Evolutionary conservation across 495 filamentous ascomycete species (phyloP), one percentile per base, ranked within the genome.

Genomic region (Hypoxylon fragiforme): DNA sequence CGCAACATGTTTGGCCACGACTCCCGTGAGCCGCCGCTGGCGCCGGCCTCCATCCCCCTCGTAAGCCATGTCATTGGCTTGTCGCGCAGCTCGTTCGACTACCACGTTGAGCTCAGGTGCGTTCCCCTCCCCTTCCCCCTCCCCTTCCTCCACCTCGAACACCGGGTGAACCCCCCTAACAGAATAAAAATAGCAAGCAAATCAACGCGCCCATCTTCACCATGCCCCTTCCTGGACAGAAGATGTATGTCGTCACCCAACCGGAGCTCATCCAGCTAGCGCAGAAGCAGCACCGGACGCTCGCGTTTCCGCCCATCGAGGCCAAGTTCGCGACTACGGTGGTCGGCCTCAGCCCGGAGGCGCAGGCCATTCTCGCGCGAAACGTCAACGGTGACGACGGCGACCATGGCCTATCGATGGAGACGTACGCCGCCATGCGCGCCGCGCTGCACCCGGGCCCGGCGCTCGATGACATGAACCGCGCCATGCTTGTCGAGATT

Each of bases 241-340:
- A 70, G 44, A 67, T 73, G 39, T 76, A 76, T 43, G 55, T 75
- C 13, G 64, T 70, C 4, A 71, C 62, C 1, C 58, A 50, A 5
- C 58, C 70, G 0, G 63, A 70, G 13, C 62, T 74, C 18, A 64
- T 76, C 43, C 62, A 66, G 36, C 35, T 54, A 11, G 63, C 62
- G 8, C 70, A 76, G 40, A 64, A 63, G 14, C 69, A 70, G 21
- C 58, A 58, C 47, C 62, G 62, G 24, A 50, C 42, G 1, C 62
- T 76, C n/a, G 63, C 70, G 15, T 74, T 73, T 44, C 57, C 63
- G 7, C 70, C 74, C 3, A 67, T 75, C 28, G 68, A 61, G 30
- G 65, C 66, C 31, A 73, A 73, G 41, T 65, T 70, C 24, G 64
- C 66, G 8, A 50, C 46, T 6, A 67, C 47, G 3, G 54, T 73